Conservation (phyloP, 2,329 filamentous ascomycete genomes). For the Zasmidium cellare region DNA sequence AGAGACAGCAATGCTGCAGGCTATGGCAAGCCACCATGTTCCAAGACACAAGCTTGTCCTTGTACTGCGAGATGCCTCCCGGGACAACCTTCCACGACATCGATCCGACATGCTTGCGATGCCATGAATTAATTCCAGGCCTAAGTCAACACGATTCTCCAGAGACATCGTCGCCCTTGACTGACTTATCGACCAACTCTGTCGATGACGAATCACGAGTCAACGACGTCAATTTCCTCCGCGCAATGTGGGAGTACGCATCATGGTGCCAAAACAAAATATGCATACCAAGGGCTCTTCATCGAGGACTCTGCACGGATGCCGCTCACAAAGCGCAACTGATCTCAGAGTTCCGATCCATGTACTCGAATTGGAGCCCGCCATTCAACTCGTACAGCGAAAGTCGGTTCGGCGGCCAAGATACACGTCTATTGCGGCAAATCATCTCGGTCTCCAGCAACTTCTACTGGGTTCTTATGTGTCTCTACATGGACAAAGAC, state of each 20-base stretch:
- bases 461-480: conserved; percentile 9
- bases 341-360: not conserved
- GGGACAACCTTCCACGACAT: conserved; percentile 60
- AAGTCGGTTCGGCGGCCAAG: not conserved
- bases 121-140: not conserved
- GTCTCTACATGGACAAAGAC: conserved; percentile 9
- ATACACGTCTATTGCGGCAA: not conserved
- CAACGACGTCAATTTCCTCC: not conserved
- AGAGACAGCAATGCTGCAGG: conserved; percentile 75
- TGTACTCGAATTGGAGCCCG: not conserved
- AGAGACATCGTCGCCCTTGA: not conserved
- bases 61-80: conserved; percentile 58
- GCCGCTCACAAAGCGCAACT: conserved; percentile 1
- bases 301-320: not conserved
- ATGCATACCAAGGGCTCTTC: conserved; percentile 4
- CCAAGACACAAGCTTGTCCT: conserved; percentile 78
- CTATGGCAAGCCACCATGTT: conserved; percentile 78
- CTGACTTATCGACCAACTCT: not conserved
- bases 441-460: not conserved
- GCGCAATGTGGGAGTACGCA: conserved; percentile 12
- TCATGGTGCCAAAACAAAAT: conserved; percentile 4
- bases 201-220: not conserved
- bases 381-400: conserved; percentile 1
- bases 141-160: not conserved
- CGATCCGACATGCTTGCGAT: conserved; percentile 38